These are phyloP conservation scores for Aristolochia fimbriata DNA, from an alignment of 164 flowering plant species.

Conservation along the genomic window DNA sequence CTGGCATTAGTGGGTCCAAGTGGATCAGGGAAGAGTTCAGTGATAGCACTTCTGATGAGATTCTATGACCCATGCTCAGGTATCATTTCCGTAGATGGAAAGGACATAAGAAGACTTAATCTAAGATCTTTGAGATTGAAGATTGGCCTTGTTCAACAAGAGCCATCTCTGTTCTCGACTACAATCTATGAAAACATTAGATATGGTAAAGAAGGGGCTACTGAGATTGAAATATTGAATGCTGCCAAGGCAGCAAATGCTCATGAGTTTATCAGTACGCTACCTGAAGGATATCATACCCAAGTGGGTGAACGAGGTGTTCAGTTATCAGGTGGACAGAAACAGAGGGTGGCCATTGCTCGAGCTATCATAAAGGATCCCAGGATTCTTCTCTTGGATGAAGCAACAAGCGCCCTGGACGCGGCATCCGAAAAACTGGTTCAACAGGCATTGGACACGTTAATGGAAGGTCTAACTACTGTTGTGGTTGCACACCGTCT, in stretches of 20 bases:
- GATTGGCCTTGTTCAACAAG: constrained; percentile 73
- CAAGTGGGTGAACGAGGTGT: constrained; percentile 84
- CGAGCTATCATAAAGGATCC: constrained; percentile 69
- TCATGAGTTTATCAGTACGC: constrained; percentile 55
- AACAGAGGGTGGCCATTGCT: constrained; percentile 89
- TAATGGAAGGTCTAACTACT: constrained; percentile 64
- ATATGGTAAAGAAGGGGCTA: constrained; percentile 55
- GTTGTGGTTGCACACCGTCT: constrained; percentile 85
- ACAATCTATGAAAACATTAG: constrained; percentile 68
- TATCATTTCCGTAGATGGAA: constrained; percentile 41
- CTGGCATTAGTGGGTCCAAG: constrained; percentile 85
- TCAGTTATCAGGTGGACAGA: constrained; percentile 89
- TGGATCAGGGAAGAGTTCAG: constrained; percentile 80
- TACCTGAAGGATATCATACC: constrained; percentile 66
- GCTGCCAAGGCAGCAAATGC: constrained; percentile 81
- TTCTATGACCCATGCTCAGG: constrained; percentile 67
- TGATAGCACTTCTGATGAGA: constrained; percentile 48
- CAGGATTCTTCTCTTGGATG: constrained; percentile 62
- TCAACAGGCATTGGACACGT: constrained; percentile 68
- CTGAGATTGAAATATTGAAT: constrained; percentile 54
- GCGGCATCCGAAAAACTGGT: constrained; percentile 76
- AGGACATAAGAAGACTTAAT: constrained; percentile 40
- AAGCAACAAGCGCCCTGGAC: constrained; percentile 84
- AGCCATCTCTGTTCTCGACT: constrained; percentile 71
- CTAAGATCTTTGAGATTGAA: constrained; percentile 40